Evolutionary conservation across 2,329 filamentous ascomycete species (phyloP).

Genomic region (Xylariaceae sp.): DNA sequence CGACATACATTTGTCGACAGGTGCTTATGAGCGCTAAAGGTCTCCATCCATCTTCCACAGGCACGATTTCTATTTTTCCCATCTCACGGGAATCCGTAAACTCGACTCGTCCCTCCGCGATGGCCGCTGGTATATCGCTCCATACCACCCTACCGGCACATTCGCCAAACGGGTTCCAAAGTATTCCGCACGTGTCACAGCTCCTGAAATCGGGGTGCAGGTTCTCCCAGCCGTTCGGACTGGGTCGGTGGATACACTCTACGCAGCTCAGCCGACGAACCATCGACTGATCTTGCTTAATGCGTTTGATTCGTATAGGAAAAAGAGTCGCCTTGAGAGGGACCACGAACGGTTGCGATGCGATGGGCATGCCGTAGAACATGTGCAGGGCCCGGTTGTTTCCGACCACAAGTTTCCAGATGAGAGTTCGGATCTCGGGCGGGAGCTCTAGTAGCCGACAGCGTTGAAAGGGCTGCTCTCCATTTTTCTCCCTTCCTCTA

Average conservation of each 20-base stretch:
- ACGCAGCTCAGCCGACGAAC: conserved; percentile 3
- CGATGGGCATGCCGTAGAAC: conserved; percentile 3
- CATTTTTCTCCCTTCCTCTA: too few species aligned
- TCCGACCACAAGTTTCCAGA: conserved; percentile 4
- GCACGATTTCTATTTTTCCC: not conserved
- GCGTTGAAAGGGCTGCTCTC: conserved; percentile 2
- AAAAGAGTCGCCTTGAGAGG: too few species aligned
- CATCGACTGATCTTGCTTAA: not conserved
- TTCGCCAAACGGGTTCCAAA: conserved; percentile 4
- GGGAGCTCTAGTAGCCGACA: conserved; percentile 1
- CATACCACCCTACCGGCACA: conserved; percentile 2
- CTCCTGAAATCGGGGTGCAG: not conserved
- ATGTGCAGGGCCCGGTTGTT: conserved; percentile 6
- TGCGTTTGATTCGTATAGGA: not conserved
- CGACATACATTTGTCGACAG: conserved; percentile 8
- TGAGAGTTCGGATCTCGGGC: conserved; percentile 5
- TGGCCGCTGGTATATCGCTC: not conserved
- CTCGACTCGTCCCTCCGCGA: too few species aligned
- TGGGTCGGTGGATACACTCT: conserved; percentile 4
- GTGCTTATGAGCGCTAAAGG: conserved; percentile 4
- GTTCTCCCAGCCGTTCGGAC: conserved; percentile 7
- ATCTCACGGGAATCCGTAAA: too few species aligned
- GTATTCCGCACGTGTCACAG: conserved; percentile 5
- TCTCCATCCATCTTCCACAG: conserved; percentile 1
- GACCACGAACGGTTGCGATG: too few species aligned